Conservation (phyloP, 1,284 basidiomycete genomes). For the Fomitopsis schrenkii region DNA sequence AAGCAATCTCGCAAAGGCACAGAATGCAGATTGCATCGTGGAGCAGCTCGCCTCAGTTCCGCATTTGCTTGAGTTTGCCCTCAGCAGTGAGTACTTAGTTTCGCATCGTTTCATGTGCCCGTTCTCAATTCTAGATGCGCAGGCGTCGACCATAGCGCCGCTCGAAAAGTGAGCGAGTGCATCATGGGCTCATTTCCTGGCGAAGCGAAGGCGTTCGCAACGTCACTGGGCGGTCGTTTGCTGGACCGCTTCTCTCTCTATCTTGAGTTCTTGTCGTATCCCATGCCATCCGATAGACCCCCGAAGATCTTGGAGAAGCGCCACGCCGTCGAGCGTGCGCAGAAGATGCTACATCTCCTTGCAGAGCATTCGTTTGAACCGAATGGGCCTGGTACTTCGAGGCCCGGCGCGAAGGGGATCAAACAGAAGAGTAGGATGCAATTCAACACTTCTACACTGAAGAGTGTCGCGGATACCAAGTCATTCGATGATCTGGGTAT, state of each 20-base stretch:
- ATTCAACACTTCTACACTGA: neutral
- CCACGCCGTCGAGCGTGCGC: neutral
- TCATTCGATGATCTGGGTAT: constrained; percentile 24
- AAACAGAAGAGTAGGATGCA: neutral
- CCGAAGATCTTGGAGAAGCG: neutral
- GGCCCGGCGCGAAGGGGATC: neutral
- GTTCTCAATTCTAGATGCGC: neutral
- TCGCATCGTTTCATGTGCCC: too few species aligned
- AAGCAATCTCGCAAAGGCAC: neutral
- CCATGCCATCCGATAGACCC: neutral
- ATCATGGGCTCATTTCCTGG: neutral
- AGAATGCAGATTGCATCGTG: neutral
- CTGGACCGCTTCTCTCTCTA: neutral
- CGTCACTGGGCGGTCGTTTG: neutral
- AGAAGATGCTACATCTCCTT: neutral
- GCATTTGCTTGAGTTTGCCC: neutral
- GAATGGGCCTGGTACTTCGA: neutral
- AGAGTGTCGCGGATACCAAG: constrained; percentile 12
- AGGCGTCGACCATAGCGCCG: neutral
- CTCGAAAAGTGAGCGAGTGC: neutral
- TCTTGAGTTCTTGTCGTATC: neutral
- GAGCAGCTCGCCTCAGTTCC: neutral
- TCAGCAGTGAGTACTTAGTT: neutral
- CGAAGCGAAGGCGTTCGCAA: neutral
- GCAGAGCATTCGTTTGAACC: neutral